Evolutionary conservation across 768 basidiomycete species (phyloP), one percentile per base, ranked within the genome.

Genomic region (Infundibulicybe gibba): DNA sequence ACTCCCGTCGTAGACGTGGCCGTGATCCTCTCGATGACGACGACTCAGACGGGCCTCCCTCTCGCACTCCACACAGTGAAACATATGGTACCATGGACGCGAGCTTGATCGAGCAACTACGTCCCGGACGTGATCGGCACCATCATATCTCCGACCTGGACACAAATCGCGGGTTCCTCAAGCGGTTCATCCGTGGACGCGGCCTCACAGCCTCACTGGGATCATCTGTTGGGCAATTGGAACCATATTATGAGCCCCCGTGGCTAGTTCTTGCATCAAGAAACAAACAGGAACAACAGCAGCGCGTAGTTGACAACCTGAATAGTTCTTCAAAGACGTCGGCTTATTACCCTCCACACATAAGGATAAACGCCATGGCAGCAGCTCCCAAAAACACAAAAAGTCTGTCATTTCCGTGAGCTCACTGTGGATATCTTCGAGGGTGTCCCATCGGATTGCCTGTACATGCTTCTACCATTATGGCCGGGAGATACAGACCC

Each of bases 401-500:
- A 53, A 62, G 37, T 54, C 57, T 39, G 60, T 63, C 47, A 56
- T 52, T 41, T 46, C 43, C 45, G 56, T 21, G 43, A 53, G 53
- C 49, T 47, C 55, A 50, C 59, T n/a, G 40, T 62, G 3, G 73
- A 78, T 48, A 69, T 86, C 50, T 79, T 89, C 47, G 72, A 77
- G 31, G 69, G 79, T 31, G 72, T 91, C 32, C 84, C 85, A 0
- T 64, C 76, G 5, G 87, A 90, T 12, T 79, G 80, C 17, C 68
- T 90, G 43, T 89, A 85, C 61, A 91, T 92, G 90, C 74, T 90
- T 19, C 70, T 92, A 14, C 90, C 90, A 13, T 71, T 92, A n/a
- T 92, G 89, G 88, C 81, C 85, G 8, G 77, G 83, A 14, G 84
- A 87, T 53, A 87, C 80, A 1, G 87, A 87, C 60, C 58, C 76